A percentile compares a stretch with the other conserved stretches of the same genome.
Evolutionary conservation across 1,139 yeast species (phyloP).

Genomic region (Kazachstania sp.): DNA sequence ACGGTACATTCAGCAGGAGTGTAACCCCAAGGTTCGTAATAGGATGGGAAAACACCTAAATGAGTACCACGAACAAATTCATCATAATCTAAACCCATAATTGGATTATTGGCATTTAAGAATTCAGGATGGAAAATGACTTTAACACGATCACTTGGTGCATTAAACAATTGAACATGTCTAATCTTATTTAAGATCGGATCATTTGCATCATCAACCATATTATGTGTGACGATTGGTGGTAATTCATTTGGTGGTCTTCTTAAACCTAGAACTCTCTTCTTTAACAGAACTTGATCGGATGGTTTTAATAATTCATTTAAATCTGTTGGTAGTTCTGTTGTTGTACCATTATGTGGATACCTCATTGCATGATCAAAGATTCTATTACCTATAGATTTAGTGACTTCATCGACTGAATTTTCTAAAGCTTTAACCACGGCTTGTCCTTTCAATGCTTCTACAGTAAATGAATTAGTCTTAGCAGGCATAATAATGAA

Average conservation of each 20-base stretch:
- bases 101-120: slow-evolving; percentile 89
- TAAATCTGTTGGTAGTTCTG: slow-evolving; percentile 49
- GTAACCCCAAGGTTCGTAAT: slow-evolving; percentile 99
- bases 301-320: slow-evolving; percentile 82
- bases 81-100: slow-evolving; percentile 86
- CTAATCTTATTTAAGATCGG: slow-evolving; percentile 90
- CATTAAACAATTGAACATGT: slow-evolving; percentile 82
- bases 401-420: slow-evolving; percentile 83
- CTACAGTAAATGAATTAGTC: slow-evolving; percentile 89
- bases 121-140: slow-evolving; percentile 97
- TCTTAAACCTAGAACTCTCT: slow-evolving; percentile 88
- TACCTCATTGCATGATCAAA: slow-evolving; percentile 86
- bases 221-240: slow-evolving; percentile 94
- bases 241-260: slow-evolving; percentile 63
- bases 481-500: slow-evolving; percentile 97
- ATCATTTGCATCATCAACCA: slow-evolving; percentile 85
- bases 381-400: slow-evolving; percentile 75
- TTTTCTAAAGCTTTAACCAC: slow-evolving; percentile 85
- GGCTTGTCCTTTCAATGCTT: slow-evolving; percentile 95
- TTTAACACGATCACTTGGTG: slow-evolving; percentile 85
- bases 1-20: slow-evolving; percentile 99
- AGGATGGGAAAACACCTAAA: slow-evolving; percentile 96
- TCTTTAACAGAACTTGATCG: slow-evolving; percentile 80
- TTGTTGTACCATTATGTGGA: slow-evolving; percentile 46
- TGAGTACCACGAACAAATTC: slow-evolving; percentile 98